These are phyloP conservation scores for Kwoniella newhampshirensis DNA, from an alignment of 768 basidiomycete species.

Conservation along the genomic window DNA sequence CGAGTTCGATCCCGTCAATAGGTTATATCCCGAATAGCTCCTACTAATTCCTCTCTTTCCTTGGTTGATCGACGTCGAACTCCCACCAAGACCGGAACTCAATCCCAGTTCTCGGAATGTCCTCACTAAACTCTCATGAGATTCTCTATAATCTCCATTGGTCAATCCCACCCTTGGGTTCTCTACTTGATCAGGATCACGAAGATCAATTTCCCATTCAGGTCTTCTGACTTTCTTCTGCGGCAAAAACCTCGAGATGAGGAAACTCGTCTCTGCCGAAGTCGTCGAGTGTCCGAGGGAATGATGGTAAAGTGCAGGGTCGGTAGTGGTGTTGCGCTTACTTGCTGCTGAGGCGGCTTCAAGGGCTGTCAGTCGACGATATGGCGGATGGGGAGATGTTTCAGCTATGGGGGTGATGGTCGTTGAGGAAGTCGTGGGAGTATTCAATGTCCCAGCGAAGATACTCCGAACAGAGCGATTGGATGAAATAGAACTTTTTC, in stretches of 20 bases:
- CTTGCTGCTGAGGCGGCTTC: conserved; percentile 32
- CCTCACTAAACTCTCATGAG: conserved; percentile 36
- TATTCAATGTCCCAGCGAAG: conserved; percentile 5
- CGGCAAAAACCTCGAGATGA: conserved; percentile 45
- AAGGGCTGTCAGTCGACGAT: conserved; percentile 37
- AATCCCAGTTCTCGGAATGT: conserved; percentile 31
- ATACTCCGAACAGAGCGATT: conserved; percentile 6
- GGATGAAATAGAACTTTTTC: conserved; percentile 19
- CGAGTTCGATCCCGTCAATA: neutral
- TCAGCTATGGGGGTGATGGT: neutral
- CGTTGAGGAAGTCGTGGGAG: conserved; percentile 1
- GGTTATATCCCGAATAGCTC: conserved; percentile 13
- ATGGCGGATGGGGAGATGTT: neutral
- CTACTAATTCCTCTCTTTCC: conserved; percentile 14
- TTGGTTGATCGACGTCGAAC: neutral
- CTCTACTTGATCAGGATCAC: conserved; percentile 7
- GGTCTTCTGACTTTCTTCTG: conserved; percentile 27
- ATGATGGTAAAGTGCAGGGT: conserved; percentile 40
- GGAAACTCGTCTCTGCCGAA: conserved; percentile 41
- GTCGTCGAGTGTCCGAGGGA: conserved; percentile 39
- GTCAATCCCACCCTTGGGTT: conserved; percentile 25
- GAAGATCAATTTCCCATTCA: conserved; percentile 35
- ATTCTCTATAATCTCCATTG: conserved; percentile 42
- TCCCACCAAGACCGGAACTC: neutral
- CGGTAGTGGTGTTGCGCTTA: conserved; percentile 32